Evolutionary conservation across 176 grass and related monocot species (phyloP).

Genomic region (Oryza brachyantha): DNA sequence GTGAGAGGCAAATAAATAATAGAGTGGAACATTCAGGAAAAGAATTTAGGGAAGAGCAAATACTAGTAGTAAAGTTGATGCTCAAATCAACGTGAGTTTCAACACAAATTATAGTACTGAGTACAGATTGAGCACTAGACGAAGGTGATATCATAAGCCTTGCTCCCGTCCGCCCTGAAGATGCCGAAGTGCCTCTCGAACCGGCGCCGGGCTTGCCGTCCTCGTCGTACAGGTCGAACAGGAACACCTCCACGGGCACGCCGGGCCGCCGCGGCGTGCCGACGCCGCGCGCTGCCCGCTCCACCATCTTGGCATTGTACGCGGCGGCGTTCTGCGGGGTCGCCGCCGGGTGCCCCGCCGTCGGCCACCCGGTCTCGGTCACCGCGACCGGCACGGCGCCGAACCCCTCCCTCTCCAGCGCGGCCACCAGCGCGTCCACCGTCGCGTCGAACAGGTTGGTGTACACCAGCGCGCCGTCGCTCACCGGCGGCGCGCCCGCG

Average conservation of each 20-base stretch:
- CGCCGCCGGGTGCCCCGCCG: conserved; percentile 52
- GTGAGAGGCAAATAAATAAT: not conserved
- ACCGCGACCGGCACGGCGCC: conserved; percentile 38
- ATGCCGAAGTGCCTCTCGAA: conserved; percentile 69
- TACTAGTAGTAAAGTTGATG: not conserved
- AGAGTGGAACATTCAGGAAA: not conserved
- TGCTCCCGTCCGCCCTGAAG: conserved; percentile 50
- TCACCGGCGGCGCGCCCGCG: conserved; percentile 24
- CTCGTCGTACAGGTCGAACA: conserved; percentile 77
- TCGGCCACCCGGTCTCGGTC: conserved; percentile 76
- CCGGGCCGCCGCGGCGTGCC: conserved; percentile 53
- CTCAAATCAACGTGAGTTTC: not conserved
- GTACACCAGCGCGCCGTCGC: conserved; percentile 48
- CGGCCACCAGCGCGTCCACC: conserved; percentile 54
- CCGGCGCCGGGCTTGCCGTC: conserved; percentile 52
- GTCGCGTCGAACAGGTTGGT: conserved; percentile 63
- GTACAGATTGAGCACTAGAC: conserved; percentile 22
- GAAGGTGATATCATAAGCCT: conserved; percentile 52
- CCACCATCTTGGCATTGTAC: conserved; percentile 58
- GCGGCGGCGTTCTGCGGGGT: conserved; percentile 49
- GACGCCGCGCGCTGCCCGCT: conserved; percentile 21
- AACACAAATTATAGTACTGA: not conserved
- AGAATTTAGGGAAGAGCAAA: not conserved
- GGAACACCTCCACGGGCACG: conserved; percentile 54
- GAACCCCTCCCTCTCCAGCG: conserved; percentile 64